Evolutionary conservation across 2,329 filamentous ascomycete genomes (phyloP), one percentile per base, ranked within the genome.

Genomic region (Alternaria sp.): DNA sequence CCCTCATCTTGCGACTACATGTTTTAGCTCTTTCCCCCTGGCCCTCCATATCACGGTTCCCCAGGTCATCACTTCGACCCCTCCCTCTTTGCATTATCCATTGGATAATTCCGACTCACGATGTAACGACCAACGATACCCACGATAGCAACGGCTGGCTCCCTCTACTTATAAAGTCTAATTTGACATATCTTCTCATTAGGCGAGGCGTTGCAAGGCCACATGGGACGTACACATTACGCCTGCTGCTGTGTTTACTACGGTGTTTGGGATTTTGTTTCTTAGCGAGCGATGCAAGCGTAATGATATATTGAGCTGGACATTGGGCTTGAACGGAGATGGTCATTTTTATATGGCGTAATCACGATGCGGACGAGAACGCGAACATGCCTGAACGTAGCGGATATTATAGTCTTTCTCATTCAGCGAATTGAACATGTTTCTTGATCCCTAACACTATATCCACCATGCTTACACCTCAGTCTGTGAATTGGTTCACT

Each of bases 51-150:
- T 62, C 57, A 46, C 54, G 60, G 59, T 55, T 45, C 59, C 36
- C 49, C 49, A 62, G 44, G 51, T 48, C 43, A 65, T 48, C 59
- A 63, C 59, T 58, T 63, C 60, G 46, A 40, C 55, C 48, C 55
- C 57, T 49, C 36, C 49, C 57, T 66, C 55, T 61, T 59, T 64
- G 60, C 64, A 61, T 63, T 14, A 50, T 71, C 65, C 60, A 40
- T 54, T 65, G 65, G 66, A 68, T 66, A 60, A 54, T 68, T 60
- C 65, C 59, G 30, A 63, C 60, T 72, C 62, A 76, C 68, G 73
- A 77, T 67, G 73, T 74, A 67, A 77, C 72, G 75, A 77, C 66
- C 62, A 75, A 77, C 67, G 74, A 77, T 76, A 77, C 74, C 74
- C 74, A 76, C 68, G 71, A 73, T 62, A 71, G 59, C 65, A 66